Base-by-base conservation (phyloP, 768 basidiomycete genomes). In the Fibroporia radiculosa region DNA sequence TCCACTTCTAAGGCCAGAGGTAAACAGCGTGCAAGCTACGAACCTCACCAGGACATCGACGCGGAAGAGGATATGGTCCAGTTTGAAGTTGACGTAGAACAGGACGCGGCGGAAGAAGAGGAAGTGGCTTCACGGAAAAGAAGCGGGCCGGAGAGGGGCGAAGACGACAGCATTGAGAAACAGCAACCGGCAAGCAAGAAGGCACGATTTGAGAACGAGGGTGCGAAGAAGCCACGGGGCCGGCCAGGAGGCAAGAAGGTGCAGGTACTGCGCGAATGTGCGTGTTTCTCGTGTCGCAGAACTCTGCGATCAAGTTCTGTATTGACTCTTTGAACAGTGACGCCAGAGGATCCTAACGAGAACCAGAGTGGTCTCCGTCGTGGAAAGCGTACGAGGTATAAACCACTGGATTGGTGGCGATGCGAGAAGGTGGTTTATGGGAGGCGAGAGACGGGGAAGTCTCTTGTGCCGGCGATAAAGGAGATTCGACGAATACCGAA, bases 321-420 rank as follows among this genome's bases (percentile, higher is more conserved):
- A 13, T 19, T 38, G 37, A n/a, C 6, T 34, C 12, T 5, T 29
- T 27, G 36, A 24, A 5, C 39, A 60, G 60, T 59, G 32, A 48
- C 59, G 3, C 61, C 51, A 8, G 49, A 60, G 11, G 60, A 61
- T 33, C 37, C 45, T 22, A 44, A 61, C 42, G 37, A 57, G 13
- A 54, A 66, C 19, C 53, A 56, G 25, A 50, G 59, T 24, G 82
- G 82, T 19, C 67, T 86, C 1, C 82, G 92, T 14, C 80, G 84
- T 40, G 83, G 89, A 24, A 66, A 67, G 38, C 80, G 93, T 19
- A 68, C 74, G 42, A 78, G 78, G 25, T 80, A 78, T 54, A 66
- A 66, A 39, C 95, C 93, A 3, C 69, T 98, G 27, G 86, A 89
- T 31, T 95, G 75, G 70, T 98, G 95, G 95, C 78, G 92, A n/a